Percentiles rank a stretch among this genome's conserved stretches.
These are phyloP conservation scores for Penicillium polonicum DNA, from an alignment of 2,329 filamentous ascomycete genomes.

Conservation along the genomic window DNA sequence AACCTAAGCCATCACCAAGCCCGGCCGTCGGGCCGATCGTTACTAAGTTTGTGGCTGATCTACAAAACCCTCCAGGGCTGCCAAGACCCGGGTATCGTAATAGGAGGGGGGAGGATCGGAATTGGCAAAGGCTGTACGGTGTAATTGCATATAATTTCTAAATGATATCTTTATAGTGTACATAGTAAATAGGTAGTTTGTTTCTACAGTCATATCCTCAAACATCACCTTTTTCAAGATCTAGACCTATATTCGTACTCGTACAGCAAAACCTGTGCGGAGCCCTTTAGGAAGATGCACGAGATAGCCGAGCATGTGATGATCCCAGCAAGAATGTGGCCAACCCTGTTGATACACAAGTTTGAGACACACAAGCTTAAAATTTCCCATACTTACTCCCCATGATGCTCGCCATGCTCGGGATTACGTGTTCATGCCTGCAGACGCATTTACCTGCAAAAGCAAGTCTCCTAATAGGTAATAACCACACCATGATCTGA, in stretches of 20 bases:
- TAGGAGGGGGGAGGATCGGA: conserved; percentile 12
- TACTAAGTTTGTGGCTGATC: conserved; percentile 23
- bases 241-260: neutral
- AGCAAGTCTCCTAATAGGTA: conserved; percentile 11
- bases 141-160: neutral
- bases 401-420: neutral
- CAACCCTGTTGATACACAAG: neutral
- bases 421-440: conserved; percentile 1
- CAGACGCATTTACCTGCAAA: neutral
- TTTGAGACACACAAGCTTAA: conserved; percentile 1
- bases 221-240: neutral
- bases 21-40: conserved; percentile 18
- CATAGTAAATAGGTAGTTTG: neutral
- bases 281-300: conserved; percentile 16
- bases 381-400: neutral
- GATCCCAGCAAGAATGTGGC: conserved; percentile 8
- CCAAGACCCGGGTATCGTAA: conserved; percentile 18
- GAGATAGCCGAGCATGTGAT: conserved; percentile 33
- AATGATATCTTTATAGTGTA: neutral
- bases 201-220: neutral
- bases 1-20: conserved; percentile 16
- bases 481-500: neutral
- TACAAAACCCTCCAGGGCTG: conserved; percentile 18
- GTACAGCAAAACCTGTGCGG: conserved; percentile 5
- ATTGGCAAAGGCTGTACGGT: neutral